Evolutionary conservation across 148 eudicot genomes (phyloP).

Genomic region (Heliosperma pusillum): DNA sequence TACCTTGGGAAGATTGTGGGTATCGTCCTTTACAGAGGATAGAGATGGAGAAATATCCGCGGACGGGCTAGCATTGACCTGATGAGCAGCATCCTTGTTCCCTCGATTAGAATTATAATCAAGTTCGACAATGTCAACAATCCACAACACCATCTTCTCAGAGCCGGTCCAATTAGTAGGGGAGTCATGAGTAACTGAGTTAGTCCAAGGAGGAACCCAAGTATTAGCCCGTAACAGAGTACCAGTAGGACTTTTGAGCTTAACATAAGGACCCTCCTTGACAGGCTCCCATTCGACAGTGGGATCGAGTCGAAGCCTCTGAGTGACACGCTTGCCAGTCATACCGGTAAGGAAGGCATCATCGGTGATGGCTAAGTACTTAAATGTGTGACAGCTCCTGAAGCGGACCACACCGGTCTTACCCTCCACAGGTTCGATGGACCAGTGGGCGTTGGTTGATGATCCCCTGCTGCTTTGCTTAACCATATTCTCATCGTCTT

Average conservation of each 20-base stretch:
- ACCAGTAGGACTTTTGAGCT: constrained; percentile 34
- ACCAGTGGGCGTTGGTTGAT: constrained; percentile 22
- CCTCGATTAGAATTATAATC: constrained; percentile 12
- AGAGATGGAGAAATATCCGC: too few relatives aligned
- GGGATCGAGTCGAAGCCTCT: constrained; percentile 25
- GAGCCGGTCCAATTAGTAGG: constrained; percentile 23
- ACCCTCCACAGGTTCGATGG: constrained; percentile 23
- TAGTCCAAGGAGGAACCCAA: constrained; percentile 35
- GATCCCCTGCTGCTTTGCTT: constrained; percentile 21
- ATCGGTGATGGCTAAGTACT: constrained; percentile 31
- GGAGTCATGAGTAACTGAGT: constrained; percentile 36
- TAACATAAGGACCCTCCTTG: constrained; percentile 39
- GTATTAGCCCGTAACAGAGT: constrained; percentile 26
- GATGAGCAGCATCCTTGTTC: neutral
- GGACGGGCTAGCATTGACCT: neutral
- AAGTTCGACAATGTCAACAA: constrained; percentile 15
- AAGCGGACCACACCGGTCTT: constrained; percentile 25
- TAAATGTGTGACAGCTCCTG: constrained; percentile 27
- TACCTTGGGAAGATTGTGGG: neutral
- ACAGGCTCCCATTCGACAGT: constrained; percentile 68
- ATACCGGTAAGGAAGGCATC: constrained; percentile 32
- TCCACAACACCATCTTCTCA: constrained; percentile 22
- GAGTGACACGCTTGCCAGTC: constrained; percentile 55
- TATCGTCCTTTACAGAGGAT: too few relatives aligned
- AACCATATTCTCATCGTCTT: constrained; percentile 26